Evolutionary conservation across 108 stramenopile species (phyloP), one percentile per base, ranked within the genome.

Genomic region (Parietichytrium sp.): DNA sequence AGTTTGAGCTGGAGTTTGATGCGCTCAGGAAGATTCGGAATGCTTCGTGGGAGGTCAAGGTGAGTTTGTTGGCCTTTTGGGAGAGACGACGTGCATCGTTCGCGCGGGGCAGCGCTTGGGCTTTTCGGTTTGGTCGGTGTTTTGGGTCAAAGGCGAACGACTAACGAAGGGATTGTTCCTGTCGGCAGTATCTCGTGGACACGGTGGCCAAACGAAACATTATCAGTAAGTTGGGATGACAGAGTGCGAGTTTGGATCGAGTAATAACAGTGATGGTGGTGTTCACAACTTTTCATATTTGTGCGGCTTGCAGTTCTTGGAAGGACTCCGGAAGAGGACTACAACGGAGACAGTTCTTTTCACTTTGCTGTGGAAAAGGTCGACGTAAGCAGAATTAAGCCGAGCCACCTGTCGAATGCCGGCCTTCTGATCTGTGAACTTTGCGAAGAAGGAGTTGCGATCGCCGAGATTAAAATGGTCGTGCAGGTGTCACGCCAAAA

Each of bases 141-240:
- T 27, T 1, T 13, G 20, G 0, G 20, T 29, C 29, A 13, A n/a
- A 16, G 1, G 15, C 16, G 15, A 29, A 55, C 20, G 25, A 26
- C 1, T 55, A 20, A 55, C 1, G 20, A 55, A 55, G 23, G 54
- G n/a, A 18, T 50, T 50, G 49, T 18, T 18, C n/a, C n/a, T 50
- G 49, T 16, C 18, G 49, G n/a, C 61, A 72, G 61, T 72, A 72
- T 45, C 61, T 72, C n/a, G 61, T 72, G 61, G 61, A 72, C 61
- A 45, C 38, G 15, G 61, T 72, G 3, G 45, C 61, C 38, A 72
- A 72, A 20, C 61, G 61, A n/a, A 72, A 72, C 61, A 72, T 72
- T 38, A 72, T 72, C 42, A n/a, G n/a, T n/a, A n/a, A n/a, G n/a
- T n/a, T n/a, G n/a, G n/a, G n/a, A n/a, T n/a, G n/a, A n/a, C n/a